A percentile compares a stretch with the other conserved stretches of the same genome.
These are phyloP conservation scores for Lachancea sp. DNA, from an alignment of 805 yeast species.

Conservation along the genomic window DNA sequence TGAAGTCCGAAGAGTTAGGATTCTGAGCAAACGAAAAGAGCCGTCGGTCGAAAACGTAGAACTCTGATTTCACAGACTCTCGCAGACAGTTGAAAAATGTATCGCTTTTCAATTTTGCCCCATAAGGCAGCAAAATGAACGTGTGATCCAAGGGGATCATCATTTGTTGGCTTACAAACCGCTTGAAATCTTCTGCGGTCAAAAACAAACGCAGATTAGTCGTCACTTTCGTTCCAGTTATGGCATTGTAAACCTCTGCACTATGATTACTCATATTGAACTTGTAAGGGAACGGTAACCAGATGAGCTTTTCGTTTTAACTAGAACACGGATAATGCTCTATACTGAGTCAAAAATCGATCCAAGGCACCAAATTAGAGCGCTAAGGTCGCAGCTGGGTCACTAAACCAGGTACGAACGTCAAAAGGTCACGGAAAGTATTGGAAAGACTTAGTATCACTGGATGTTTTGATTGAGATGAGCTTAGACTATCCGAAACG, in stretches of 20 bases:
- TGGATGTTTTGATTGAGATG: too few species aligned
- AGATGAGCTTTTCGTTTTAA: too few species aligned
- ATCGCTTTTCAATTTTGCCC: conserved; percentile 46
- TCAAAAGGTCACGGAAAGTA: too few species aligned
- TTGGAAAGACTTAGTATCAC: too few species aligned
- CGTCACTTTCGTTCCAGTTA: conserved; percentile 37
- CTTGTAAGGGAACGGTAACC: neutral
- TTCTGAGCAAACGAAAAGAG: conserved; percentile 38
- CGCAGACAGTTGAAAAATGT: conserved; percentile 32
- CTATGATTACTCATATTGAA: conserved; percentile 10
- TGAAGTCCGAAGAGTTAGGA: conserved; percentile 13
- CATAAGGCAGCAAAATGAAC: conserved; percentile 58
- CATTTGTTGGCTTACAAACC: conserved; percentile 37
- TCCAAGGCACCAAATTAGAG: too few species aligned
- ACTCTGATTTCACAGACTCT: conserved; percentile 35
- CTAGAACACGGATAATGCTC: neutral
- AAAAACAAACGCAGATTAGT: conserved; percentile 37
- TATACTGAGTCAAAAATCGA: too few species aligned
- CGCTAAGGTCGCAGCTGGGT: too few species aligned
- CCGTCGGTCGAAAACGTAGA: conserved; percentile 59
- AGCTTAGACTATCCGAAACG: too few species aligned
- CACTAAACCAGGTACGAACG: too few species aligned
- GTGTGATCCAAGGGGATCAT: conserved; percentile 37
- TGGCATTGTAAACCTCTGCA: conserved; percentile 34
- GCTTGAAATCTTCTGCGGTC: conserved; percentile 39